Evolutionary conservation across 805 yeast genomes (phyloP), one percentile per base, ranked within the genome.

Genomic region (Sugiyamaella floridensis): DNA sequence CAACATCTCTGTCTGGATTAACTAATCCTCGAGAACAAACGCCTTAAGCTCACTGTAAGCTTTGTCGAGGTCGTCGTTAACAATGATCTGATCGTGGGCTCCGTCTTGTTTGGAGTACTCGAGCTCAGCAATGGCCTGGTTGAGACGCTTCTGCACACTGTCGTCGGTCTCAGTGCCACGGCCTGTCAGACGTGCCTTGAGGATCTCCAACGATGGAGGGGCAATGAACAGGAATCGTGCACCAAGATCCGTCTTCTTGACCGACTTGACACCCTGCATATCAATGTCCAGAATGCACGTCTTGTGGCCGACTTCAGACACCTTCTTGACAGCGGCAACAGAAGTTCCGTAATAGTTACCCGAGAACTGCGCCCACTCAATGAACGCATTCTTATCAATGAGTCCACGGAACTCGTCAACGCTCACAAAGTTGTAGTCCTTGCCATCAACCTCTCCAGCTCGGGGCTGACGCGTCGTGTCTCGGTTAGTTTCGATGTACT

Each of bases 261-360:
- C 97, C 22, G 89, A 78, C 73, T 86, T 85, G 63, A 93, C 99
- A 60, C 99, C 99, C 74, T 93, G 98, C 97, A 92, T 90, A 78
- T 93, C 99, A 60, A 93, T 93, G 71, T 93, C 99, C 67, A 93
- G 77, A 57, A 93, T 83, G 75, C 98, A 93, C 50, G 83, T 84
- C 69, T 78, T 81, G 62, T 89, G 86, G 55, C 76, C 68, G 49
- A 71, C 70, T 28, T 59, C 59, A 32, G 76, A 69, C 45, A 86
- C 90, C 58, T 83, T 84, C 61, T 86, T 78, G 45, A 93, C 97
- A 29, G 96, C 84, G 65, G 81, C 84, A 63, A 89, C 76, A 46
- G 96, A 77, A 48, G 99, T 93, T 54, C 99, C 99, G 71, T 93
- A 93, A 76, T 86, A 90, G 77, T 93, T 93, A 49, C 98, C 98